Conservation (phyloP, 148 eudicot genomes). For the Dysphania ambrosioides region DNA sequence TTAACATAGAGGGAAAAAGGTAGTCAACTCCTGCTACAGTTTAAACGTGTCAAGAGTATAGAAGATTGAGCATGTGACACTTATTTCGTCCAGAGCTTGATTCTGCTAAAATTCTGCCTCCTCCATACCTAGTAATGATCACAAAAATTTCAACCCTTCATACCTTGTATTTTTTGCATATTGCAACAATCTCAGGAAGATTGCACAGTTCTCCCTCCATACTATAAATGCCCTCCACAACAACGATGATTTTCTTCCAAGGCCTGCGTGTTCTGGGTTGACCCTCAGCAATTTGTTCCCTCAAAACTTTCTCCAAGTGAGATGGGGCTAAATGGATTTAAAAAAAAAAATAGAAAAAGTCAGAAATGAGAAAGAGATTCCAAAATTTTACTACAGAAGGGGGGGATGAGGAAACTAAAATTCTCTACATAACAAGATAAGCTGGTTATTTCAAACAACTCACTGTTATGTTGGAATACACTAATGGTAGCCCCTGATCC, state of each 20-base stretch:
- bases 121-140: background rate
- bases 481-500: constrained; percentile 89
- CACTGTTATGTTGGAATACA: constrained; percentile 94
- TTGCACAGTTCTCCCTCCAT: constrained; percentile 99
- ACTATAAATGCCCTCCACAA: constrained; percentile 97
- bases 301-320: constrained; percentile 77
- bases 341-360: background rate
- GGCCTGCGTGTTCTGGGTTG: constrained; percentile 98
- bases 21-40: background rate
- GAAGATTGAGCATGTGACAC: background rate
- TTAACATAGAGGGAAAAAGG: background rate
- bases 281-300: constrained; percentile 91
- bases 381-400: background rate
- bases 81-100: background rate
- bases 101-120: too few relatives aligned
- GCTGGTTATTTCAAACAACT: constrained; percentile 29
- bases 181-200: constrained; percentile 89
- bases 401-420: background rate
- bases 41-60: background rate
- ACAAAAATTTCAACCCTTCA: background rate
- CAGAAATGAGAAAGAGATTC: constrained; percentile 4
- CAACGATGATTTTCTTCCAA: constrained; percentile 94
- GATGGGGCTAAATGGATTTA: constrained; percentile 68
- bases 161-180: constrained; percentile 98
- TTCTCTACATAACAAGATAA: background rate